A percentile compares a stretch with the other conserved stretches of the same genome.
phyloP scores from a whole-genome alignment of 1,139 yeast genomes.

The Yamadazyma trypodendri region DNA sequence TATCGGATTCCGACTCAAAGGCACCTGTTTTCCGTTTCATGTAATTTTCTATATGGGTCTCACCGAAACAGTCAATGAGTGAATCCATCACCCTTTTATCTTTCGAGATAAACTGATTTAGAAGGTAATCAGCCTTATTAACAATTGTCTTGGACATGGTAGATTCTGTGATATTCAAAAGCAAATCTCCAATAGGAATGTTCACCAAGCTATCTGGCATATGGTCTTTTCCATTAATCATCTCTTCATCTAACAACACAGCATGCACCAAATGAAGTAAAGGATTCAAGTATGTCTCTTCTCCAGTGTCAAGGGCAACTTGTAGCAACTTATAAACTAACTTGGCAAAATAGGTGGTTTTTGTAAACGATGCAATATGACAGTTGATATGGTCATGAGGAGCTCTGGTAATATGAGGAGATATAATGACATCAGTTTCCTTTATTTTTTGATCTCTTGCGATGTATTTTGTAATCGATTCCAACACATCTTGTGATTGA shows the following conservation, averaged over 20 bases:
- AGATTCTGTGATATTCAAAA: conserved; percentile 51
- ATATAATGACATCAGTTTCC: conserved; percentile 42
- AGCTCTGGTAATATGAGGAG: conserved; percentile 31
- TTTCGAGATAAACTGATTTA: conserved; percentile 48
- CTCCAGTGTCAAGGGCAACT: conserved; percentile 48
- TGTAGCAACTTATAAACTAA: conserved; percentile 56
- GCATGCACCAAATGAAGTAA: conserved; percentile 71
- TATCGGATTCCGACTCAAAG: conserved; percentile 42
- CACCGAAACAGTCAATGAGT: conserved; percentile 58
- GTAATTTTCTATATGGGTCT: conserved; percentile 46
- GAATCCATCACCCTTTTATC: conserved; percentile 51
- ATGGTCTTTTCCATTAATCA: conserved; percentile 33
- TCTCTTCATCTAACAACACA: conserved; percentile 54
- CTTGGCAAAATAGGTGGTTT: conserved; percentile 53
- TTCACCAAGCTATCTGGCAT: conserved; percentile 47
- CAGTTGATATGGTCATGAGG: conserved; percentile 38
- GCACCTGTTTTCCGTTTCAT: conserved; percentile 25
- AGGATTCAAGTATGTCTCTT: conserved; percentile 54
- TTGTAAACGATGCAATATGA: conserved; percentile 51
- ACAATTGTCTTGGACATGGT: conserved; percentile 49
- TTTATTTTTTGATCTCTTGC: conserved; percentile 26
- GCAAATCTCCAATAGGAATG: conserved; percentile 55
- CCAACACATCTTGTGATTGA: conserved; percentile 34
- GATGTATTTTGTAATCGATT: conserved; percentile 27
- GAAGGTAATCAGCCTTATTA: conserved; percentile 54